phyloP scores from a whole-genome alignment of 2,329 filamentous ascomycete species.

The Fusarium gaditjirri region DNA sequence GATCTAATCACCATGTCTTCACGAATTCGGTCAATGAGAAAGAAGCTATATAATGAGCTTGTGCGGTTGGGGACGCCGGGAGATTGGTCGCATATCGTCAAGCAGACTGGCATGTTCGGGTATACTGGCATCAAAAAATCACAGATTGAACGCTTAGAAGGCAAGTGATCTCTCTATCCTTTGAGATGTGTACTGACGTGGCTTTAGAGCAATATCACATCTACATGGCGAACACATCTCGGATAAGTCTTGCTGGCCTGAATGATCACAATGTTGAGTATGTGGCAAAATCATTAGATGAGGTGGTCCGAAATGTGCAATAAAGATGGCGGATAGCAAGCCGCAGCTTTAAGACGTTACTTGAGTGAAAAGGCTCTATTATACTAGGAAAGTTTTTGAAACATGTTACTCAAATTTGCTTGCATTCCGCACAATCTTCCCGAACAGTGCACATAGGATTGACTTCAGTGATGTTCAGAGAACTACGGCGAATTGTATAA shows the following conservation, averaged over 20 bases:
- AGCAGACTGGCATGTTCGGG: constrained; percentile 55
- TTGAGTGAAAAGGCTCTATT: rapidly evolving
- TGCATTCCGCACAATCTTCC: rapidly evolving
- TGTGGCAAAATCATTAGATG: constrained; percentile 24
- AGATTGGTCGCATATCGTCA: constrained; percentile 51
- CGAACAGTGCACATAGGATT: rapidly evolving
- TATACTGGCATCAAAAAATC: constrained; percentile 60
- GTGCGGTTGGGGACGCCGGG: constrained; percentile 48
- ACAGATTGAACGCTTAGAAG: constrained; percentile 55
- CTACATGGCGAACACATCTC: constrained; percentile 53
- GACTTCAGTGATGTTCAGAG: too few species aligned
- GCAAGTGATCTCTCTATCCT: constrained; percentile 7
- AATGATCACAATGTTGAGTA: constrained; percentile 50
- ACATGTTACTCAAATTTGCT: too few species aligned
- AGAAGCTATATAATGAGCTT: constrained; percentile 49
- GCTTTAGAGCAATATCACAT: constrained; percentile 48
- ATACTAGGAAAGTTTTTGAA: rapidly evolving
- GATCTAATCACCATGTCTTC: constrained; percentile 52
- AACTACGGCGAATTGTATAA: rapidly evolving
- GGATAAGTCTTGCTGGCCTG: constrained; percentile 54
- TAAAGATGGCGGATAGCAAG: not conserved
- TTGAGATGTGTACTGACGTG: rapidly evolving
- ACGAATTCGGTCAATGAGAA: constrained; percentile 50
- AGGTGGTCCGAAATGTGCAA: constrained; percentile 21
- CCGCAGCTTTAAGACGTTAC: too few species aligned